These are phyloP conservation scores for Coemansia sp. DNA, from an alignment of 192 early-diverging fungal genomes.

Conservation along the genomic window DNA sequence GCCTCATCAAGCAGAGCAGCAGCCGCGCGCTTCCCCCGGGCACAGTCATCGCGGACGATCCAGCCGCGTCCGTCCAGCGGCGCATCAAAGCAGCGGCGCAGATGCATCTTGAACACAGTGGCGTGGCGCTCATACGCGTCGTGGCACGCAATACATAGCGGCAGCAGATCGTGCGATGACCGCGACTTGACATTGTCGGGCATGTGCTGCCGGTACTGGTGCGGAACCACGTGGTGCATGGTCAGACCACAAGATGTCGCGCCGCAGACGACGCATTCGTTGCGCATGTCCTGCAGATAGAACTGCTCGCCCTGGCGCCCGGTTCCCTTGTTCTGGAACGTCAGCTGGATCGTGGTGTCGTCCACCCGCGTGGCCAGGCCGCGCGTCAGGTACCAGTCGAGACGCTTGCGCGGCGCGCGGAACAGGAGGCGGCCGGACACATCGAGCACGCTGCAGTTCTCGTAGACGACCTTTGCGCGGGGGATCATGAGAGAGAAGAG, in stretches of 20 bases:
- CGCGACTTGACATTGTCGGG: conserved; percentile 38
- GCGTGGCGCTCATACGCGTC: conserved; percentile 49
- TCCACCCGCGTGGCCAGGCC: conserved; percentile 34
- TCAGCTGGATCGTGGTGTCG: conserved; percentile 46
- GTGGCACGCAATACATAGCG: conserved; percentile 38
- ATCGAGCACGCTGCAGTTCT: conserved; percentile 48
- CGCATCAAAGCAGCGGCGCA: conserved; percentile 36
- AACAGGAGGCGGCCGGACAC: conserved; percentile 44
- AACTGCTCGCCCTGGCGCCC: conserved; percentile 44
- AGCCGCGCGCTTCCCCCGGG: conserved; percentile 28
- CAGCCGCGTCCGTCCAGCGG: conserved; percentile 46
- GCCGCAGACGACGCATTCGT: conserved; percentile 40
- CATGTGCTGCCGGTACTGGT: conserved; percentile 49
- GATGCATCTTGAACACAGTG: conserved; percentile 23
- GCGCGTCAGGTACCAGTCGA: conserved; percentile 49
- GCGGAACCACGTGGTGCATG: conserved; percentile 50
- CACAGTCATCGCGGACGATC: conserved; percentile 36
- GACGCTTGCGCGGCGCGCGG: conserved; percentile 18
- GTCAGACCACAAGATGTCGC: conserved; percentile 9
- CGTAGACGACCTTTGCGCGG: conserved; percentile 35
- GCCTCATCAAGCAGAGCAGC: conserved; percentile 19
- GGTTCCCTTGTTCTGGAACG: conserved; percentile 41
- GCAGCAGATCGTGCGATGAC: conserved; percentile 50
- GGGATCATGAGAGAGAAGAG: conserved; percentile 14
- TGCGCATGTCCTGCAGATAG: conserved; percentile 53